phyloP scores from a whole-genome alignment of 2,329 filamentous ascomycete species.

The Diaporthe sp. region DNA sequence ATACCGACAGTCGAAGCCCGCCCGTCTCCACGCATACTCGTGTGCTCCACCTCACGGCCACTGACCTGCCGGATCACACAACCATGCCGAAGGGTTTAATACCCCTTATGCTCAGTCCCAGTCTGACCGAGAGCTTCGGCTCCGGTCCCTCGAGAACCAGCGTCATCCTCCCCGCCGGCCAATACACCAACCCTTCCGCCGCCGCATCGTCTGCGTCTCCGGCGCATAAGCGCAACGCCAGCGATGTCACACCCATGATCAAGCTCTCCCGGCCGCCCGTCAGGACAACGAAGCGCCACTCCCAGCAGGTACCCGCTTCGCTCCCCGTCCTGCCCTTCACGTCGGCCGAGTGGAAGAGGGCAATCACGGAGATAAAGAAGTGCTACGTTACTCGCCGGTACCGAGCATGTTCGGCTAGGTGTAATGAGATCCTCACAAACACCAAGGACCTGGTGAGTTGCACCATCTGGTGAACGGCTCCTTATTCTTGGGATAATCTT shows the following conservation, averaged over 20 bases:
- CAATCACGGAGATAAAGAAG: conserved; percentile 66
- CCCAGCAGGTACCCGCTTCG: conserved; percentile 44
- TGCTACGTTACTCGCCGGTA: conserved; percentile 66
- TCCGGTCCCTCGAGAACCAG: conserved; percentile 58
- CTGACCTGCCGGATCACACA: neutral
- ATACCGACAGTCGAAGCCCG: neutral
- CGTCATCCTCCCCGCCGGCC: conserved; percentile 26
- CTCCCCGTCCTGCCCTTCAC: conserved; percentile 57
- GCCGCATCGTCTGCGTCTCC: neutral
- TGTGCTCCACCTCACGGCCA: neutral
- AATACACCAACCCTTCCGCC: conserved; percentile 13
- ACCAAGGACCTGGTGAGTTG: conserved; percentile 59
- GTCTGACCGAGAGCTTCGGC: conserved; percentile 42
- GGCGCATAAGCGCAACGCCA: conserved; percentile 38
- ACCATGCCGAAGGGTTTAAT: conserved; percentile 41
- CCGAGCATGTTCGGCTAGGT: conserved; percentile 66
- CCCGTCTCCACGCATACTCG: neutral
- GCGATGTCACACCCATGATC: conserved; percentile 42
- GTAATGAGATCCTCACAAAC: conserved; percentile 65
- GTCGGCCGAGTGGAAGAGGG: conserved; percentile 63
- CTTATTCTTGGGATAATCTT: neutral
- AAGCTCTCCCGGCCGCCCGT: conserved; percentile 48
- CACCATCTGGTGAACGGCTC: neutral
- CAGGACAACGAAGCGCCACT: conserved; percentile 41
- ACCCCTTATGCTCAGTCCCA: conserved; percentile 40